These are phyloP conservation scores for Podospora fimiseda DNA, from an alignment of 495 filamentous ascomycete genomes.

Conservation along the genomic window DNA sequence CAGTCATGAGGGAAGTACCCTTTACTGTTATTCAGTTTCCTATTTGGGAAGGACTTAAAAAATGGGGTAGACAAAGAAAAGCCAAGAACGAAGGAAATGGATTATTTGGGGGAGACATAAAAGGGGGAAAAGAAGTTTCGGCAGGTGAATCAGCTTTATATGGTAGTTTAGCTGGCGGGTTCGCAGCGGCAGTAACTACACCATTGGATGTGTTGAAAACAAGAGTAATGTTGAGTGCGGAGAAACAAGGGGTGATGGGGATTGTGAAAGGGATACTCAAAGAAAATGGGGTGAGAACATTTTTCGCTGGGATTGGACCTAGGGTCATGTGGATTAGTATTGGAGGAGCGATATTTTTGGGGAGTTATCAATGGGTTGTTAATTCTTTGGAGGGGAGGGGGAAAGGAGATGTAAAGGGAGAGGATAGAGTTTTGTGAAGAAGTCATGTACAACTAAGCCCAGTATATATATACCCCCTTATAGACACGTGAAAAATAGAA, in stretches of 20 bases:
- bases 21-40: constrained; percentile 97
- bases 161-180: constrained; percentile 73
- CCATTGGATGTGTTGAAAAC: constrained; percentile 97
- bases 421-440: neutral
- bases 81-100: constrained; percentile 43
- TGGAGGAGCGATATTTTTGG: constrained; percentile 91
- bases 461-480: too few species aligned
- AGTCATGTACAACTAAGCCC: too few species aligned
- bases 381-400: constrained; percentile 53
- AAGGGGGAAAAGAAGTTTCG: constrained; percentile 51
- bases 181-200: constrained; percentile 85
- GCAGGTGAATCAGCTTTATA: constrained; percentile 79
- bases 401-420: constrained; percentile 14
- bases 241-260: constrained; percentile 48
- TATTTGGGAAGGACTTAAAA: constrained; percentile 90
- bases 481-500: too few species aligned
- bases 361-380: constrained; percentile 87
- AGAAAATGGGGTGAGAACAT: constrained; percentile 65
- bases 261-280: constrained; percentile 61
- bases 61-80: constrained; percentile 34
- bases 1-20: constrained; percentile 90
- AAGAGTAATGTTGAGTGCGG: constrained; percentile 77
- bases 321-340: constrained; percentile 89
- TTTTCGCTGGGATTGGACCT: constrained; percentile 85
- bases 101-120: too few species aligned